Base-by-base conservation (phyloP, 805 yeast genomes). In the Candida mattraensis region DNA sequence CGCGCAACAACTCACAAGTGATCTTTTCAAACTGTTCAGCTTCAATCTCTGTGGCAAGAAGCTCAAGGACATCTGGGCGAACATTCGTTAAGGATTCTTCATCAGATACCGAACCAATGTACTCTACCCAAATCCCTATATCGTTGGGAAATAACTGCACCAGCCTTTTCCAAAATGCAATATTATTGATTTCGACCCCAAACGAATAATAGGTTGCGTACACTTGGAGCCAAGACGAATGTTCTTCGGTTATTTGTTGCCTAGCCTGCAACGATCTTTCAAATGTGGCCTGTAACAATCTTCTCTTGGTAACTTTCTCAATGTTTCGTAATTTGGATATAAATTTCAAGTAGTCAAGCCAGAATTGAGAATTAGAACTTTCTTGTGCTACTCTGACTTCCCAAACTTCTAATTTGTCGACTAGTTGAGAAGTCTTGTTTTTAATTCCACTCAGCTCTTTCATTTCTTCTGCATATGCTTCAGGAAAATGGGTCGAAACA, bases 391-490 rank as follows among this genome's bases (percentile, higher is more conserved):
- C 17, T 19, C 30, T 35, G 4, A 54, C 18, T 49, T 70, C 76
- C 50, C 54, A 53, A 13, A 37, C 40, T 31, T 72, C 80, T 26
- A 63, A 53, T 11, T 46, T 45, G 10, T 40, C 42, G 12, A 54
- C 46, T 24, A 63, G 47, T 9, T 53, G 44, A 32, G 56, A 59
- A 0, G 74, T 63, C 10, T 40, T 35, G 5, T 53, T 44, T 37
- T 63, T 61, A 0, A 62, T 34, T 18, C 51, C 54, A 28, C 60
- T 61, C 1, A 72, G 74, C 0, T 33, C n/a, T 5, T 45, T 35
- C 69, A 77, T 65, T 15, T 55, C 52, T 0, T 33, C 24, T 1
- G 58, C 61, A 40, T 74, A 74, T 3, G 57, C 30, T 1, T 46
- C 47, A 0, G 53, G 33, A 15, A 45, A 53, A 28, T 59, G 25